Evolutionary conservation across 108 stramenopile genomes (phyloP), one percentile per base, ranked within the genome.

Genomic region (Conticribra weissflogii): DNA sequence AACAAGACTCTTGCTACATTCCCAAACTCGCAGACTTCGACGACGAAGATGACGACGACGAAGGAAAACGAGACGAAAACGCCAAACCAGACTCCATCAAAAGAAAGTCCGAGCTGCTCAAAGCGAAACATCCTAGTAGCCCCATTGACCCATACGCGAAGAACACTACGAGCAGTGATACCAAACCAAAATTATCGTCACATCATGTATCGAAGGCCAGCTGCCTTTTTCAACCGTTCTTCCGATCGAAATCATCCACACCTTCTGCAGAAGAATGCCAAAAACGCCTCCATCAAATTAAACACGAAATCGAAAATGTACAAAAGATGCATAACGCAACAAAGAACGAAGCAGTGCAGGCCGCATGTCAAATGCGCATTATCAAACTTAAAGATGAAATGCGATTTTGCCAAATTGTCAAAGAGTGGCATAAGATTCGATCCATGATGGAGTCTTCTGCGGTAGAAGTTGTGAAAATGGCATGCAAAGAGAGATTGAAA

Each of bases 341-440:
- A 8, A 48, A 29, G 22, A 65, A 70, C 49, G 17, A 31, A 1
- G 49, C 44, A 7, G 76, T 78, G 7, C 63, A 53, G 31, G 25
- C 56, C 0, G 68, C 62, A 3, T 78, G 76, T 30, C 51, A 2
- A 0, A 41, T 23, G 1, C 36, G 76, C 1, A 70, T 78, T 4
- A 44, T 57, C 14, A 78, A 70, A 48, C 54, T 78, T 17, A 49
- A 31, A 47, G 46, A 78, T 14, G 76, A 78, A 63, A 53, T 56
- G 57, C 63, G 76, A 33, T 60, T 70, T 29, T 68, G 63, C 54
- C 76, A 78, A 70, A 78, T 78, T 31, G 55, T 64, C 1, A 69
- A 78, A 24, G 76, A 78, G 30, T 51, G 54, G 22, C 51, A 70
- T 24, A 70, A 78, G 30, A 70, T 78, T 24, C 63, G 61, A 16